Base-by-base conservation (phyloP, 495 filamentous ascomycete genomes). In the Neurospora tetrasperma region DNA sequence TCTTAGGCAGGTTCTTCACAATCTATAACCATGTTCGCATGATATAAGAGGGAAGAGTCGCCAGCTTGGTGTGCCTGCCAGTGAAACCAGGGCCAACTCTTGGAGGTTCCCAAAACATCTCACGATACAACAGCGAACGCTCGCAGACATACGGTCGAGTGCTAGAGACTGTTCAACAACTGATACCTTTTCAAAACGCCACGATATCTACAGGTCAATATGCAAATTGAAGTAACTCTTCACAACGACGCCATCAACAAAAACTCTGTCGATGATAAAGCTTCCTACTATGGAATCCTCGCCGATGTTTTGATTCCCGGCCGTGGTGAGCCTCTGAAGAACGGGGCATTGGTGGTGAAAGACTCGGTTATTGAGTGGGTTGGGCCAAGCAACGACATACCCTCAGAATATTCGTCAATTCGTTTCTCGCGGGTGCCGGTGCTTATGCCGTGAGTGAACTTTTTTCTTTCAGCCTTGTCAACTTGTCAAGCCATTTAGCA, bases 371-470 rank as follows among this genome's bases (percentile, higher is more conserved):
- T 87, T 38, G 81, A 72, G 35, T 86, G 82, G 79, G 82, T 83
- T n/a, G 85, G 85, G 35, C 5, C 78, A 6, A 72, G 78, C 62
- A 68, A 72, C 18, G 71, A 74, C 31, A 38, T 86, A 2, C 84
- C 85, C 0, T 20, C 70, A 7, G 74, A 81, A 41, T 86, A 83
- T 75, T 74, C 77, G 0, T 48, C 75, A 5, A 42, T 69, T 12
- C 69, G 79, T 38, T 8, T 66, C 54, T 18, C 14, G 14, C 54
- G 54, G 38, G 79, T 79, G 18, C 83, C 77, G 72, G 88, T 86
- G 31, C 82, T 84, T 0, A 86, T 87, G 14, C 85, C 86, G 74
- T 85, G 88, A 14, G 88, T 81, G 76, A 84, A 86, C 78, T 88
- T 86, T 75, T 39, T n/a, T 27, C 42, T 20, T 4, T 62, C 9